Conservation (phyloP, 257 asterid genomes). For the Solanum lycopersicoides region DNA sequence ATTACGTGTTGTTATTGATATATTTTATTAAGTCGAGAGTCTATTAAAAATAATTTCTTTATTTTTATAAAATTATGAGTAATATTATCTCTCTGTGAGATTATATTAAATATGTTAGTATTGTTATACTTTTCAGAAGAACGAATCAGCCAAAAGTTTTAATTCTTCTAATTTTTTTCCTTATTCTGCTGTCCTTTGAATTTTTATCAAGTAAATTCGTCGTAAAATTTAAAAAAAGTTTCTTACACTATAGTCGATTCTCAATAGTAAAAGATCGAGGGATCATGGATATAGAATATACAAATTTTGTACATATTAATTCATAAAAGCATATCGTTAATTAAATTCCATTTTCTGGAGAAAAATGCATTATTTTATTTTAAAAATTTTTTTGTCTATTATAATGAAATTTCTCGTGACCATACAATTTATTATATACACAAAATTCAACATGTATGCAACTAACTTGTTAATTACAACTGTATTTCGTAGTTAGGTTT, state of each 20-base stretch:
- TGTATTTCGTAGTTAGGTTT: neutral
- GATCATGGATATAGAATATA: too few relatives aligned
- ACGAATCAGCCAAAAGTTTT: neutral
- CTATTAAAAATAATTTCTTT: rapidly evolving
- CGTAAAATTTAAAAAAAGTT: too few relatives aligned
- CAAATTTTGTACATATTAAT: neutral
- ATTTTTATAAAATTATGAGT: neutral
- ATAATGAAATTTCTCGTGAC: neutral
- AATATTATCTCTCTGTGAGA: neutral
- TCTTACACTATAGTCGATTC: too few relatives aligned
- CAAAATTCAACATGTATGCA: neutral
- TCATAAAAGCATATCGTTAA: neutral
- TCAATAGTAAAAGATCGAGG: neutral
- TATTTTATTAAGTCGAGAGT: neutral
- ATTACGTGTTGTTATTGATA: neutral
- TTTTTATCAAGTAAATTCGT: neutral
- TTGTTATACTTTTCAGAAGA: neutral
- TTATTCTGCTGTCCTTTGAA: too few relatives aligned
- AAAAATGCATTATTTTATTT: neutral
- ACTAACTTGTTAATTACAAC: neutral
- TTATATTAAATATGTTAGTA: too few relatives aligned
- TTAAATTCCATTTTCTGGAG: neutral
- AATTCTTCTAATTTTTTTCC: too few relatives aligned
- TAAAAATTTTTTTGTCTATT: neutral
- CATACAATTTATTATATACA: neutral